Evolutionary conservation across 805 yeast species (phyloP), one percentile per base, ranked within the genome.

Genomic region (Candida glaebosa): DNA sequence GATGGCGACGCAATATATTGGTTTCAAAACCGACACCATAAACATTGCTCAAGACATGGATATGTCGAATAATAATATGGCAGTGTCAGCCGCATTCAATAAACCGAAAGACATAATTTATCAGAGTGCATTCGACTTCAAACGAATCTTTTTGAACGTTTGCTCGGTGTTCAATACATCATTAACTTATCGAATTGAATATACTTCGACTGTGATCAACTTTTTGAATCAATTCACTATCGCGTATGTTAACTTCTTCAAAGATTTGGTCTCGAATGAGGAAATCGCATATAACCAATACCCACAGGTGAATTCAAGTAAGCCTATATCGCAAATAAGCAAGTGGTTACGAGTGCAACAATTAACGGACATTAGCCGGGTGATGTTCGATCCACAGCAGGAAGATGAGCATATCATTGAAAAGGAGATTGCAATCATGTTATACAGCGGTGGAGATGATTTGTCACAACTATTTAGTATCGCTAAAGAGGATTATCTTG

Each of bases 81-180:
- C 38, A 3, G 32, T 28, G 17, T 19, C 36, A 19, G 20, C 34
- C 34, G 4, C 22, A 4, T 20, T 26, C 12, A 38, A 39, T 2
- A 17, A 26, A 12, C 35, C 37, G 14, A 34, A 45, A 1, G 41
- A 40, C 14, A 39, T 44, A 30, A 60, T 71, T 8, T 70, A 62
- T 43, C 61, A 65, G 41, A 71, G 75, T 40, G 78, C 79, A 0
- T 48, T 61, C 25, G 68, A 71, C 15, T 76, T 79, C 48, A 67
- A 74, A 35, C 60, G 61, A 9, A 64, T 82, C 38, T 67, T 81
- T 40, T 59, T 65, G 18, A 65, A 69, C 46, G 57, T 75, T 5
- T 77, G 84, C 48, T 66, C 67, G 31, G 57, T 78, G 3, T 65
- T 84, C 41, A 82, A 81, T 54, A 81, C 87, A 2, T 79, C 86